A percentile compares a stretch with the other conserved stretches of the same genome.
phyloP scores from a whole-genome alignment of 2,329 filamentous ascomycete genomes.

The Ambrosiella cleistominuta region DNA sequence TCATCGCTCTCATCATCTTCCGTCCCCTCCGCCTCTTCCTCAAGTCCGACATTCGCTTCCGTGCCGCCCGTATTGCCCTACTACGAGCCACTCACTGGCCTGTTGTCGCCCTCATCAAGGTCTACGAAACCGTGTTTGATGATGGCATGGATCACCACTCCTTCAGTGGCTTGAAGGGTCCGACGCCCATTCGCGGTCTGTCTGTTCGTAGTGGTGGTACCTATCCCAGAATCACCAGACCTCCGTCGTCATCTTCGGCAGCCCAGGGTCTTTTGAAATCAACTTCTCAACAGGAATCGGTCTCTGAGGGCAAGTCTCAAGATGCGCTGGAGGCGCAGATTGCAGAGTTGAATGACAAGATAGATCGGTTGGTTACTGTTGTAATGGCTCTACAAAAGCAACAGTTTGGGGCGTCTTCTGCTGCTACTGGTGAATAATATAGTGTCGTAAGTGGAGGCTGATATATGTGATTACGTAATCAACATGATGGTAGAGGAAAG shows the following conservation, averaged over 20 bases:
- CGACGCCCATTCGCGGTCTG: conserved; percentile 8
- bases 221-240: neutral
- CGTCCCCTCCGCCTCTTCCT: conserved; percentile 55
- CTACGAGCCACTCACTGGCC: conserved; percentile 48
- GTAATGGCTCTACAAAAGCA: conserved; percentile 32
- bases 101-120: conserved; percentile 49
- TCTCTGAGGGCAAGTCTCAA: conserved; percentile 17
- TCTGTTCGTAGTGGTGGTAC: neutral
- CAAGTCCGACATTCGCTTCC: conserved; percentile 43
- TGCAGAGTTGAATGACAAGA: conserved; percentile 36
- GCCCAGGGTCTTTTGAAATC: neutral
- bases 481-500: neutral
- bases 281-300: conserved; percentile 16
- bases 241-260: neutral
- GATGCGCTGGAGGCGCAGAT: conserved; percentile 33
- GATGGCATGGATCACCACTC: conserved; percentile 26
- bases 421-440: neutral
- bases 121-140: conserved; percentile 41
- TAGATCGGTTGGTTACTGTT: conserved; percentile 38
- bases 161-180: conserved; percentile 31
- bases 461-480: neutral
- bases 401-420: conserved; percentile 12
- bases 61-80: conserved; percentile 42
- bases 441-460: neutral
- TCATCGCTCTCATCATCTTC: conserved; percentile 54